A percentile compares a stretch with the other conserved stretches of the same genome.
Evolutionary conservation across 108 stramenopile genomes (phyloP).

Genomic region (Skeletonema menzelii): DNA sequence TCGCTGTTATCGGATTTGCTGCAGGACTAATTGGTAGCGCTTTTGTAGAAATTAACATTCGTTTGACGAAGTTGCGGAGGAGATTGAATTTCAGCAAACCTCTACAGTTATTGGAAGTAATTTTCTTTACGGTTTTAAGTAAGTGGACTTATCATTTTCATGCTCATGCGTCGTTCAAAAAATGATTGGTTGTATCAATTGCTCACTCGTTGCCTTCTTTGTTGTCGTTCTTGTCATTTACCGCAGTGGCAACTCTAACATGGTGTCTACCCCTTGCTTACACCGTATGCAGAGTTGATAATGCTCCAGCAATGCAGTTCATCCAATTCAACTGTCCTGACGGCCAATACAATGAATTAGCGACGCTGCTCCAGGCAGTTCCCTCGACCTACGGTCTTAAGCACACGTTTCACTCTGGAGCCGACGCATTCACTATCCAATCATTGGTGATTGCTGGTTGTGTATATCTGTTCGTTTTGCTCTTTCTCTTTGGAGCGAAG

Average conservation of each 20-base stretch:
- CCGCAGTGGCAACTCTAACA: conserved; percentile 26
- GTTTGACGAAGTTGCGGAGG: conserved; percentile 48
- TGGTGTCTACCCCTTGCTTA: conserved; percentile 32
- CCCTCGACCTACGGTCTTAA: background rate
- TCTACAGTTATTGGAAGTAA: conserved; percentile 49
- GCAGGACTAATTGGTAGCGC: conserved; percentile 80
- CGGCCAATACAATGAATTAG: conserved; percentile 80
- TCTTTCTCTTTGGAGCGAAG: conserved; percentile 57
- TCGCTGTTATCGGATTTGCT: conserved; percentile 73
- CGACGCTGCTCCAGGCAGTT: conserved; percentile 50
- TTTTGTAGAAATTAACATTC: conserved; percentile 50
- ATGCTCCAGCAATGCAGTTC: conserved; percentile 18
- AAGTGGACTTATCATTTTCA: background rate
- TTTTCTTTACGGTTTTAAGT: conserved; percentile 29
- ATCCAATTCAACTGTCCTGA: conserved; percentile 44
- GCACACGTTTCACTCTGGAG: conserved; percentile 43
- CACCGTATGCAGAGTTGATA: conserved; percentile 17
- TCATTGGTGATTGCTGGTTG: conserved; percentile 43
- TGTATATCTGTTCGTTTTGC: background rate
- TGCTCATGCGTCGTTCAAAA: conserved; percentile 10
- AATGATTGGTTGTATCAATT: background rate
- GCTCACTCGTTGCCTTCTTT: too few relatives aligned
- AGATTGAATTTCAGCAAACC: conserved; percentile 42
- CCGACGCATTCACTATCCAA: conserved; percentile 50
- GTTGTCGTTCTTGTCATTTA: conserved; percentile 29